Percentiles rank a stretch among this genome's conserved stretches.
Evolutionary conservation across 2,329 filamentous ascomycete genomes (phyloP).

Genomic region (Xylariales sp.): DNA sequence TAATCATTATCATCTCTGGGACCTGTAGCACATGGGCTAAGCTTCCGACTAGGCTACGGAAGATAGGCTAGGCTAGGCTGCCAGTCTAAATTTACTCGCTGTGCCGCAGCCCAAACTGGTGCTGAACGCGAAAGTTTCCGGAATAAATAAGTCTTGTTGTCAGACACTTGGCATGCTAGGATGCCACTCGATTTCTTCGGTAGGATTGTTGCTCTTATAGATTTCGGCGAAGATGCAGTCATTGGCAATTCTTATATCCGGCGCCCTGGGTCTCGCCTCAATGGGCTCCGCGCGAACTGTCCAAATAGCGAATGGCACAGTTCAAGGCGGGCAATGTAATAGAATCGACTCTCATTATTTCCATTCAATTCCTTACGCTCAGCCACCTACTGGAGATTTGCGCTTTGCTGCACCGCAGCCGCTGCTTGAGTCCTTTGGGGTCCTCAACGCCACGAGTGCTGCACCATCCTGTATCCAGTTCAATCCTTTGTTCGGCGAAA

Average conservation of each 20-base stretch:
- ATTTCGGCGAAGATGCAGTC: no score
- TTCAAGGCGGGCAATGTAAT: slow-evolving; percentile 15
- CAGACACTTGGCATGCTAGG: no score
- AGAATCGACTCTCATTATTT: slow-evolving; percentile 14
- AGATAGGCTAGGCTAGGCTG: no score
- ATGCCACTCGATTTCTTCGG: no score
- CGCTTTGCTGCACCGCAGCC: slow-evolving; percentile 16
- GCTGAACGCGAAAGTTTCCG: no score
- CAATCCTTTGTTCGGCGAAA: slow-evolving; percentile 12
- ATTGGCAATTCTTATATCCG: not conserved
- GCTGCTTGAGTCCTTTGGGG: slow-evolving; percentile 4
- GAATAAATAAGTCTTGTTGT: no score
- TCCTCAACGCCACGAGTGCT: slow-evolving; percentile 13
- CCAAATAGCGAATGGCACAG: slow-evolving; percentile 10
- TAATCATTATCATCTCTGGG: no score
- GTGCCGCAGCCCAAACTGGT: no score
- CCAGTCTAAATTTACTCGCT: no score
- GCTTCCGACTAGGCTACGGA: no score
- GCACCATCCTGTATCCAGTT: slow-evolving; percentile 17
- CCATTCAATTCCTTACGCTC: slow-evolving; percentile 18
- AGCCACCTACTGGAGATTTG: slow-evolving; percentile 15
- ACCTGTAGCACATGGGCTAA: no score
- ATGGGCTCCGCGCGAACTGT: not conserved
- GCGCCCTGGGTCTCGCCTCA: not conserved
- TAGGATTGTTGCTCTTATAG: no score